These are phyloP conservation scores for Zymoseptoria ardabiliae DNA, from an alignment of 2,329 filamentous ascomycete genomes.

Conservation along the genomic window DNA sequence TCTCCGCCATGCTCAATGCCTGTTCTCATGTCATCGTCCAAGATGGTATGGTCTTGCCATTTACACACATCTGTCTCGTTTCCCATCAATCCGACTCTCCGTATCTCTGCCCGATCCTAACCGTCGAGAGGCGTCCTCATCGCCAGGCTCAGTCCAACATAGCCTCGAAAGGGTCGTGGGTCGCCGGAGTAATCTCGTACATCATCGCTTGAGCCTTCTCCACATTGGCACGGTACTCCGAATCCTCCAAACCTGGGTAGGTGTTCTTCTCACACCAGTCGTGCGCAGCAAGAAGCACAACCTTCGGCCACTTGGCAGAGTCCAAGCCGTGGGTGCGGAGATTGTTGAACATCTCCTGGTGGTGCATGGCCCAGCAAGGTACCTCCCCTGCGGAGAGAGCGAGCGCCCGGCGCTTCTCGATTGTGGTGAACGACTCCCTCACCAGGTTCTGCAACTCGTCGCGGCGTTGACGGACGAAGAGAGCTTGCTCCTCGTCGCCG, in stretches of 20 bases:
- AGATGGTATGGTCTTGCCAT: not conserved
- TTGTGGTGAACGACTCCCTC: not conserved
- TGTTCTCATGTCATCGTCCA: not conserved
- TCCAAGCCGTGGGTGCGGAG: not conserved
- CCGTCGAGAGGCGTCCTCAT: not conserved
- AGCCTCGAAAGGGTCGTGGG: not conserved
- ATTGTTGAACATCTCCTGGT: not conserved
- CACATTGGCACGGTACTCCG: not conserved
- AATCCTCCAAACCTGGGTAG: not conserved
- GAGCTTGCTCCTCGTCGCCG: not conserved
- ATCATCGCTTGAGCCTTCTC: not conserved
- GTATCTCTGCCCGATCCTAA: not conserved
- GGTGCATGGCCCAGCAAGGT: not conserved
- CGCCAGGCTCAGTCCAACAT: not conserved
- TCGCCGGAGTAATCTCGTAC: not conserved
- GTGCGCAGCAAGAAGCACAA: not conserved
- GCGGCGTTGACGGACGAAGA: not conserved
- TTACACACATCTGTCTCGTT: not conserved
- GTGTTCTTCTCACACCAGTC: not conserved
- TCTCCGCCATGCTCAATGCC: not conserved
- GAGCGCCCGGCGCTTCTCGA: not conserved
- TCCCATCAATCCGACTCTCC: not conserved
- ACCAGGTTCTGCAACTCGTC: not conserved
- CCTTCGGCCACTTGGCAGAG: not conserved
- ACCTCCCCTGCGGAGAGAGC: not conserved